Base-by-base conservation (phyloP, 1,284 basidiomycete genomes). In the Cutaneotrichosporon cavernicola region DNA sequence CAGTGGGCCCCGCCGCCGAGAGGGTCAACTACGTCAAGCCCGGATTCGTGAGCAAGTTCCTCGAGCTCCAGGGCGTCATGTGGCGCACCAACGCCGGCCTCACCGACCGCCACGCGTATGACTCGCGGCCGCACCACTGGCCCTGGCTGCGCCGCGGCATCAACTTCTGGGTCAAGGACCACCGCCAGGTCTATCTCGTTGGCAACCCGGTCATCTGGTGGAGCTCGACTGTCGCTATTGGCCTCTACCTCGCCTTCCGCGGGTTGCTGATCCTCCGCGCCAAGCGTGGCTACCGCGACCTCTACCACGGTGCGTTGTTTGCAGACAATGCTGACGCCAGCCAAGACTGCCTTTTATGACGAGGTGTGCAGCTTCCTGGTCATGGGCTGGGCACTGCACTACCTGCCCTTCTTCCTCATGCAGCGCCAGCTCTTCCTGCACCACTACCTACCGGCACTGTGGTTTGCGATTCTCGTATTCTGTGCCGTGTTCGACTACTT, bases 371-470 rank as follows among this genome's bases (percentile, higher is more conserved):
- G 89, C 0, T 97, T 98, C 86, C 86, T 98, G 60, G 89, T 92
- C 80, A 80, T 91, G n/a, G 93, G 91, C 58, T 98, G 95, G 92
- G 84, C 83, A n/a, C 75, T 97, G 52, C 96, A 98, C 82, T 98
- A 96, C 81, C 84, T 92, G 74, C 96, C 96, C 11, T 99, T 99
- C 86, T 97, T 88, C 86, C 83, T 97, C 70, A 98, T 98, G 96
- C 83, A 86, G 58, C 91, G 96, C 30, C 96, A 99, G 76, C 87
- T 98, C 53, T 98, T 98, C 86, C 80, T 98, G 32, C 95, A 98
- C 77, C 95, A 98, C 82, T 97, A 98, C 79, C 89, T 97, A 79
- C 95, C 95, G 0, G 92, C 96, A 0, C 84, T 99, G 16, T 99
- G 97, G 80, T 98, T 95, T 76, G 88, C 92, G 22, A 88, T 98